A percentile compares a stretch with the other conserved stretches of the same genome.
These are phyloP conservation scores for Myxozyma sirexii DNA, from an alignment of 805 yeast genomes.

Conservation along the genomic window DNA sequence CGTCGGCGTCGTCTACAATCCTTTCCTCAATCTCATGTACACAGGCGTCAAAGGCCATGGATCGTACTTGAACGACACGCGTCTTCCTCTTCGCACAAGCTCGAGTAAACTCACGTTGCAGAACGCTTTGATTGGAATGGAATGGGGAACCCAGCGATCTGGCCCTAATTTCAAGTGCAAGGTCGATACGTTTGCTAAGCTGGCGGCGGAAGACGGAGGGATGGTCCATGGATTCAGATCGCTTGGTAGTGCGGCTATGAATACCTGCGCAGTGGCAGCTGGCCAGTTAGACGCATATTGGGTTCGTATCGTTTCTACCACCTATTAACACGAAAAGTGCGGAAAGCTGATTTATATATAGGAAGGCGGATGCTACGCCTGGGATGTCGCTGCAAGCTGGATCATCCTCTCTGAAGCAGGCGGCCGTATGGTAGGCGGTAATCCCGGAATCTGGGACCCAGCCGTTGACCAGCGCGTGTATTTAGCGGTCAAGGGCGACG, in stretches of 20 bases:
- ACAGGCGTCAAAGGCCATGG: conserved; percentile 61
- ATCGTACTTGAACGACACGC: conserved; percentile 53
- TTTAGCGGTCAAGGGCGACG: conserved; percentile 60
- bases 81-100: conserved; percentile 44
- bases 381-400: conserved; percentile 76
- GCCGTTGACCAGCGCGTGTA: conserved; percentile 57
- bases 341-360: conserved; percentile 58
- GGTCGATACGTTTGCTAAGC: conserved; percentile 50
- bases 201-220: conserved; percentile 56
- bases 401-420: conserved; percentile 62
- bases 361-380: conserved; percentile 71
- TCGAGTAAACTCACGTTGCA: conserved; percentile 48
- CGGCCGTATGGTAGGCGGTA: conserved; percentile 59
- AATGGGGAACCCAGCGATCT: conserved; percentile 62
- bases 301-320: conserved; percentile 38
- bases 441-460: conserved; percentile 52
- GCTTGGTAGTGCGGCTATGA: conserved; percentile 67
- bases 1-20: conserved; percentile 70
- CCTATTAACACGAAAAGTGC: background rate
- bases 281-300: conserved; percentile 65
- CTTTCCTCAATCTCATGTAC: conserved; percentile 56
- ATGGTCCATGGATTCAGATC: conserved; percentile 64
- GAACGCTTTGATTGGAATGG: conserved; percentile 58
- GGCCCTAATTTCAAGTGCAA: conserved; percentile 55
- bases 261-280: conserved; percentile 58